These are phyloP conservation scores for Xylaria flabelliformis DNA, from an alignment of 495 filamentous ascomycete genomes.

Conservation along the genomic window DNA sequence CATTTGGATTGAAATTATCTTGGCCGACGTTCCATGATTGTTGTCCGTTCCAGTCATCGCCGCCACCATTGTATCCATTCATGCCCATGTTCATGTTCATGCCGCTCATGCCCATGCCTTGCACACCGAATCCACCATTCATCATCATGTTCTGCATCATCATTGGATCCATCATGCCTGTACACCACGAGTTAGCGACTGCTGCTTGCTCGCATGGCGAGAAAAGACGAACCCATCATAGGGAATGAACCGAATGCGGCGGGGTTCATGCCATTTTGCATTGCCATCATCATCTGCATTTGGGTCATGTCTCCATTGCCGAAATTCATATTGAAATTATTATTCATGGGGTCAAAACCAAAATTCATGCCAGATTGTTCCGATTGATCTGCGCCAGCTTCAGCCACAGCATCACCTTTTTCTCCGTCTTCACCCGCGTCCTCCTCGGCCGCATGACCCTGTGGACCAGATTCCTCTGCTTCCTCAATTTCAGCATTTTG, in stretches of 20 bases:
- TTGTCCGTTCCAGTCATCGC: conserved; percentile 70
- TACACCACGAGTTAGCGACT: conserved; percentile 42
- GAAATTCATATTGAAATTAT: conserved; percentile 71
- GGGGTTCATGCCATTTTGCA: conserved; percentile 76
- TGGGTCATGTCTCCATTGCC: conserved; percentile 72
- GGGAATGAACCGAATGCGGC: conserved; percentile 66
- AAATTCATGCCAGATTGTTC: conserved; percentile 44
- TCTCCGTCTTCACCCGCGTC: conserved; percentile 37
- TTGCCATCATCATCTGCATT: conserved; percentile 74
- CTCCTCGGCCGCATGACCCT: conserved; percentile 39
- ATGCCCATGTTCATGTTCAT: conserved; percentile 91
- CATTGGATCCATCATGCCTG: conserved; percentile 91
- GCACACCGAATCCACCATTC: conserved; percentile 75
- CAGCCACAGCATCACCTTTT: conserved; percentile 40
- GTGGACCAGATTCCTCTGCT: conserved; percentile 30
- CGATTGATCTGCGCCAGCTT: conserved; percentile 42
- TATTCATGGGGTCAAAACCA: conserved; percentile 57
- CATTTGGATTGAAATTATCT: conserved; percentile 77
- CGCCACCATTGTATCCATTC: conserved; percentile 75
- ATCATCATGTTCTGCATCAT: conserved; percentile 87
- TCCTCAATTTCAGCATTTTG: conserved; percentile 31
- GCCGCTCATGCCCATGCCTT: conserved; percentile 88
- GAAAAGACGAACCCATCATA: conserved; percentile 80
- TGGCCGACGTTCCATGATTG: conserved; percentile 79
- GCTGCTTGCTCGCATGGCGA: not conserved